phyloP scores from a whole-genome alignment of 2,329 filamentous ascomycete genomes.

The Aspergillus quadricinctus region DNA sequence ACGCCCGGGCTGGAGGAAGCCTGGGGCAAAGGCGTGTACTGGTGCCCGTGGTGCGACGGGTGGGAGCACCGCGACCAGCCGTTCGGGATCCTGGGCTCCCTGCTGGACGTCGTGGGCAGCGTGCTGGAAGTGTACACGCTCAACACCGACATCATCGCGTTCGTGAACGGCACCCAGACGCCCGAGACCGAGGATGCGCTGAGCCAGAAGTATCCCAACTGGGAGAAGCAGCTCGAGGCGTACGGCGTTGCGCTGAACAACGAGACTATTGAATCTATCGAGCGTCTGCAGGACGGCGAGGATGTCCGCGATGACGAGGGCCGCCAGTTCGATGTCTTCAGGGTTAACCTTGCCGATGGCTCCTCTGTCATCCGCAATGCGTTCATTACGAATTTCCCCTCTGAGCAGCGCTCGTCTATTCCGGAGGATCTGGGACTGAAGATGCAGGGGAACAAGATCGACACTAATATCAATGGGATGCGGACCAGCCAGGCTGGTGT shows the following conservation, averaged over 20 bases:
- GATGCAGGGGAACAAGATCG: conserved; percentile 44
- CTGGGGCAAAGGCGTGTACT: conserved; percentile 59
- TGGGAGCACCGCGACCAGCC: conserved; percentile 57
- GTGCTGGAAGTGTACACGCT: conserved; percentile 53
- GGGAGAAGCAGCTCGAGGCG: conserved; percentile 47
- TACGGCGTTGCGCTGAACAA: conserved; percentile 55
- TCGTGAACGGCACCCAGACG: conserved; percentile 58
- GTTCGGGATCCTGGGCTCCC: conserved; percentile 50
- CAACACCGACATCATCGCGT: conserved; percentile 53
- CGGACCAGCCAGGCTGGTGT: conserved; percentile 52
- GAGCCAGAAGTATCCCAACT: conserved; percentile 44
- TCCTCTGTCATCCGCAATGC: conserved; percentile 45
- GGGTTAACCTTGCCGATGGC: conserved; percentile 50
- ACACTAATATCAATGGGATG: conserved; percentile 43
- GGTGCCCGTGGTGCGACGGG: conserved; percentile 64
- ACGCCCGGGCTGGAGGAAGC: conserved; percentile 54
- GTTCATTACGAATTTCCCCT: conserved; percentile 49
- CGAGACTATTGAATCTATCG: conserved; percentile 48
- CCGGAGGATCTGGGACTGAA: conserved; percentile 47
- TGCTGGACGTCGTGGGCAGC: conserved; percentile 43
- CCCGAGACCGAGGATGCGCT: too few species aligned
- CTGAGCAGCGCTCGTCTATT: conserved; percentile 47
- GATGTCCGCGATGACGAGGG: conserved; percentile 23
- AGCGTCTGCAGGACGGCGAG: conserved; percentile 40
- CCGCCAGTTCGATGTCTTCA: conserved; percentile 53